Percentiles rank a stretch among this genome's conserved stretches.
Evolutionary conservation across 495 filamentous ascomycete genomes (phyloP).

Genomic region (Lindgomyces ingoldianus): DNA sequence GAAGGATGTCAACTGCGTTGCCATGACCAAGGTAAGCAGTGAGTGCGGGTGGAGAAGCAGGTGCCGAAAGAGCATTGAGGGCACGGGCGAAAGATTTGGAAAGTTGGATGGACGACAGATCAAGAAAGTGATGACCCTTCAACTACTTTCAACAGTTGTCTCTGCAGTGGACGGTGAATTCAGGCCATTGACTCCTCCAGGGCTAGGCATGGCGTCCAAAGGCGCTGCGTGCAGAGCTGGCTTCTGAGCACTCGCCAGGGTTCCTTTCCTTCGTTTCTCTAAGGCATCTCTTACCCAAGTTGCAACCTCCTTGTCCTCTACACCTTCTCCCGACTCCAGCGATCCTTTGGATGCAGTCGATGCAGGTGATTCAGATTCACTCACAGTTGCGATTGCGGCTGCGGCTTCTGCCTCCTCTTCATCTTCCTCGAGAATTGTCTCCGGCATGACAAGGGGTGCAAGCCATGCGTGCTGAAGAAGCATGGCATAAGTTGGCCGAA

Average conservation of each 20-base stretch:
- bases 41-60: neutral
- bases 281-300: slow-evolving; percentile 75
- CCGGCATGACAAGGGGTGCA: slow-evolving; percentile 74
- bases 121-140: neutral
- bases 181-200: slow-evolving; percentile 18
- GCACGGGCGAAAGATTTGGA: neutral
- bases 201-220: slow-evolving; percentile 46
- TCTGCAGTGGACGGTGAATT: slow-evolving; percentile 1
- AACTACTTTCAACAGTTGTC: neutral
- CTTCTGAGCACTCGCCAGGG: slow-evolving; percentile 42
- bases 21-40: neutral
- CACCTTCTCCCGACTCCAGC: slow-evolving; percentile 38
- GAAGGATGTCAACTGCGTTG: too few relatives aligned
- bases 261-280: slow-evolving; percentile 44
- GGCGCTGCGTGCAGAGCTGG: slow-evolving; percentile 50
- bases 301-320: slow-evolving; percentile 72
- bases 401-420: slow-evolving; percentile 53
- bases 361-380: neutral
- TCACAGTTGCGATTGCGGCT: slow-evolving; percentile 22
- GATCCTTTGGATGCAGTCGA: neutral
- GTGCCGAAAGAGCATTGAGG: too few relatives aligned
- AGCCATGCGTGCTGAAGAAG: slow-evolving; percentile 90
- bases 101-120: neutral
- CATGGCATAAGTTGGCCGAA: slow-evolving; percentile 87
- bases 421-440: slow-evolving; percentile 74